phyloP scores from a whole-genome alignment of 371 early-diverging fungal species.

The Haplosporangium sp. region DNA sequence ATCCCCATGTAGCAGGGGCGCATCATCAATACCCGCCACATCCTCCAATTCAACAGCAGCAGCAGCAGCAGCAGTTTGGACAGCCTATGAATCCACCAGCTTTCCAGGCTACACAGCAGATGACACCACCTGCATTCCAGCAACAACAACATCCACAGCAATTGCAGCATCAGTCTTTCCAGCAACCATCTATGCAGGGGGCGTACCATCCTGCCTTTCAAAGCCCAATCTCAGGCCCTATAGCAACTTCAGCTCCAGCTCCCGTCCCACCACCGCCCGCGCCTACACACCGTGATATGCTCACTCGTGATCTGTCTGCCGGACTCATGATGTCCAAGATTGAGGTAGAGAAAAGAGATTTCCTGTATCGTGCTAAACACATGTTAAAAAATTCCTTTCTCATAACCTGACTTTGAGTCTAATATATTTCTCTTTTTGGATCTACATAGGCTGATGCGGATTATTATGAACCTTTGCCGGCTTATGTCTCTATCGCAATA shows the following conservation, averaged over 20 bases:
- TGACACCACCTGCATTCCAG: conserved; percentile 3
- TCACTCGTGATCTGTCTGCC: conserved; percentile 64
- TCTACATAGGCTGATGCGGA: conserved; percentile 39
- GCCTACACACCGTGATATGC: conserved; percentile 36
- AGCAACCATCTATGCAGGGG: neutral
- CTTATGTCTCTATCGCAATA: conserved; percentile 54
- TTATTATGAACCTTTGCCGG: conserved; percentile 63
- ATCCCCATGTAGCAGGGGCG: conserved; percentile 5
- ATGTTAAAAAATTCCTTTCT: no score
- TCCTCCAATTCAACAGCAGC: neutral
- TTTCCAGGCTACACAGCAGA: neutral
- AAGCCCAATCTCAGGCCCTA: neutral
- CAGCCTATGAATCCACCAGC: neutral
- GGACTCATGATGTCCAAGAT: conserved; percentile 65
- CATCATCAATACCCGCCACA: conserved; percentile 7
- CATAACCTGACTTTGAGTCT: no score
- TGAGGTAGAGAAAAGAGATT: conserved; percentile 50
- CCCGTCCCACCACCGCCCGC: conserved; percentile 17
- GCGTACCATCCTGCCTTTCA: neutral
- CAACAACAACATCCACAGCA: conserved; percentile 14
- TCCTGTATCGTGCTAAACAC: no score
- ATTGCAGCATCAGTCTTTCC: conserved; percentile 4
- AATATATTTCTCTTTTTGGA: no score
- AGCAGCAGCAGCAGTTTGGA: conserved; percentile 14
- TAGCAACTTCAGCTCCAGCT: neutral